Base-by-base conservation (phyloP, 1,139 yeast genomes). In the Blastobotrys indianensis region DNA sequence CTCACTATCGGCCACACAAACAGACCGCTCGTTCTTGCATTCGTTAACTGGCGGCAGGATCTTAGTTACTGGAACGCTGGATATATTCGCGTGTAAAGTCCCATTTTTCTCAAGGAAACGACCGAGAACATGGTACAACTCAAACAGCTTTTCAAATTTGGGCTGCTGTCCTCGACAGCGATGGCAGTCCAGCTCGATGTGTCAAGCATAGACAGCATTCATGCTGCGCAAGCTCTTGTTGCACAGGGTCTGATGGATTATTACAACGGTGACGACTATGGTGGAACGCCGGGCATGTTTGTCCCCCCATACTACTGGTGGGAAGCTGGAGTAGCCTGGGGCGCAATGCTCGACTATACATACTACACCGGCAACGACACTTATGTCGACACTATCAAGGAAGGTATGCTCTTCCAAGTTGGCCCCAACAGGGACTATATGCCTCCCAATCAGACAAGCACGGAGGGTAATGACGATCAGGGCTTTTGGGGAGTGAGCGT, bases 381-480 rank as follows among this genome's bases (percentile, higher is more conserved):
- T 1, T 82, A 72, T 57, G 77, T 73, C 50, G 70, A 71, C 4
- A 54, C 76, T 25, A 73, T 84, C 52, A 77, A 76, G 57, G 67
- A 72, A 25, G 83, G 88, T 3, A 60, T 87, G 52, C 63, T 76
- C 48, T 76, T 72, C 59, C 95, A 86, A 65, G 72, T 72, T 9
- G 95, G 95, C 25, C 67, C 71, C 15, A 74, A 79, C 61, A 67
- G 76, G 63, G 79, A 85, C 64, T 86, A 79, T 65, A 76, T 85
- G 63, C 95, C 95, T 1, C 65, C 78, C 45, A 82, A 82, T 63
- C 90, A 85, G 64, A 72, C 85, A 10, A 73, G 81, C 15, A 76
- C 86, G 7, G 94, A 85, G 64, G 96, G 95, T 61, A 87, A 87
- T 59, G 96, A 87, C 70, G 96, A 87, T 72, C 94, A 86, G 67